phyloP scores from a whole-genome alignment of 176 grass and related monocot species.

The Stipa capillata region DNA sequence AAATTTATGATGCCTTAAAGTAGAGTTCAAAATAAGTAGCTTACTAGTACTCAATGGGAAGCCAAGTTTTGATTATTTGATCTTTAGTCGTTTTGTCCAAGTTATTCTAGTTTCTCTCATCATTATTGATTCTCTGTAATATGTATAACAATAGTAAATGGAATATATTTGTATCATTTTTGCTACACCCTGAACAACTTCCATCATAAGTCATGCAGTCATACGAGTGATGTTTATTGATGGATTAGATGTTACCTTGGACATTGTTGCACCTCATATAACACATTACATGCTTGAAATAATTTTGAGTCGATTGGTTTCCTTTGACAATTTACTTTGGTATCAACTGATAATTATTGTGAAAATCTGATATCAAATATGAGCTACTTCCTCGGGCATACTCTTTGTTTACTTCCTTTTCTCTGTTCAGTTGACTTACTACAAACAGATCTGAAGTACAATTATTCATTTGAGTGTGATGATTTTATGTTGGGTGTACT shows the following conservation, averaged over 20 bases:
- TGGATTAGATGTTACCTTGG: not conserved
- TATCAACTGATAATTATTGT: not conserved
- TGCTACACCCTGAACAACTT: not conserved
- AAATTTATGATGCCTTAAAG: not conserved
- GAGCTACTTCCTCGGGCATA: not conserved
- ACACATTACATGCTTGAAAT: not conserved
- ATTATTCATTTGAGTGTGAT: not conserved
- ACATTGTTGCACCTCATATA: not conserved
- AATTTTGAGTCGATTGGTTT: not conserved
- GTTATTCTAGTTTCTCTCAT: not conserved
- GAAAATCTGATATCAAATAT: not conserved
- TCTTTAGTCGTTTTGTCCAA: not conserved
- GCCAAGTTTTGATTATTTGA: not conserved
- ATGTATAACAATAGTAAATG: not conserved
- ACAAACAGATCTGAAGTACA: not conserved
- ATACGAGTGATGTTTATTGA: not conserved
- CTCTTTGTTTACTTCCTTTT: conserved; percentile 3
- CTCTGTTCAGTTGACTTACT: not conserved
- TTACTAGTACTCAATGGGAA: not conserved
- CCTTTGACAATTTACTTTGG: not conserved
- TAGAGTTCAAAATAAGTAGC: not conserved
- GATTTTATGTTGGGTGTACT: not conserved
- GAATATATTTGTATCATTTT: not conserved
- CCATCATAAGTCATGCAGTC: not conserved
- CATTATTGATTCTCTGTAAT: not conserved